Percentiles rank a stretch among this genome's conserved stretches.
Evolutionary conservation across 306 rosid species (phyloP).

Genomic region (Fragaria nilgerrensis): DNA sequence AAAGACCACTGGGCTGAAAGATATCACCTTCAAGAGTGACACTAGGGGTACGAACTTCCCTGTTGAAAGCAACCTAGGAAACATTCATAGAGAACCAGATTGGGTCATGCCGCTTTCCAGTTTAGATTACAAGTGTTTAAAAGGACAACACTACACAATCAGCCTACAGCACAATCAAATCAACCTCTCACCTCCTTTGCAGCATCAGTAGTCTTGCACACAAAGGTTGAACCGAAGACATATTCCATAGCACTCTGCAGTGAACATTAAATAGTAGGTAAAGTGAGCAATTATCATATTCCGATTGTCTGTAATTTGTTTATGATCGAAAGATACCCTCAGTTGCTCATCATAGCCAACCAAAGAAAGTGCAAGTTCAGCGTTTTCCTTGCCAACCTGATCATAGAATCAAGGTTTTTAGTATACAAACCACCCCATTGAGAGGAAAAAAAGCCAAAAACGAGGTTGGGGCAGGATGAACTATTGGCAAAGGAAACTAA

Average conservation of each 20-base stretch:
- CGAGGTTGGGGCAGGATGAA: background rate
- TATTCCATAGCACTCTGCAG: constrained; percentile 89
- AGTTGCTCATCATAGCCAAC: constrained; percentile 84
- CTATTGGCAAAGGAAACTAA: constrained; percentile 31
- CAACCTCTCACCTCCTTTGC: constrained; percentile 78
- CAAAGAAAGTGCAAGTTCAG: constrained; percentile 80
- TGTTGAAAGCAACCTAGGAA: constrained; percentile 79
- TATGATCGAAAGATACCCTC: constrained; percentile 47
- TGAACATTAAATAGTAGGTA: constrained; percentile 11
- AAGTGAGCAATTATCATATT: background rate
- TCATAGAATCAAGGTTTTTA: constrained; percentile 27
- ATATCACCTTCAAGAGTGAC: constrained; percentile 99
- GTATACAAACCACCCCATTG: constrained; percentile 7
- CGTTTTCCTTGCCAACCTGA: constrained; percentile 91
- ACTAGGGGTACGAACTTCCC: constrained; percentile 66
- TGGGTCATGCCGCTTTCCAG: constrained; percentile 22
- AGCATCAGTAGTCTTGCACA: constrained; percentile 77
- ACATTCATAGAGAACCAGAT: constrained; percentile 26
- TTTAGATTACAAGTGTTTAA: background rate
- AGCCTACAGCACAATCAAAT: background rate
- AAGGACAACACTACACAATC: background rate
- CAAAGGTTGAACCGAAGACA: constrained; percentile 90
- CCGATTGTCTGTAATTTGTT: background rate
- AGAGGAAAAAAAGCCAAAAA: background rate
- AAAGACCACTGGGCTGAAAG: constrained; percentile 94